These are phyloP conservation scores for Amphibolis antarctica DNA, from an alignment of 106 monocot species.

Conservation along the genomic window DNA sequence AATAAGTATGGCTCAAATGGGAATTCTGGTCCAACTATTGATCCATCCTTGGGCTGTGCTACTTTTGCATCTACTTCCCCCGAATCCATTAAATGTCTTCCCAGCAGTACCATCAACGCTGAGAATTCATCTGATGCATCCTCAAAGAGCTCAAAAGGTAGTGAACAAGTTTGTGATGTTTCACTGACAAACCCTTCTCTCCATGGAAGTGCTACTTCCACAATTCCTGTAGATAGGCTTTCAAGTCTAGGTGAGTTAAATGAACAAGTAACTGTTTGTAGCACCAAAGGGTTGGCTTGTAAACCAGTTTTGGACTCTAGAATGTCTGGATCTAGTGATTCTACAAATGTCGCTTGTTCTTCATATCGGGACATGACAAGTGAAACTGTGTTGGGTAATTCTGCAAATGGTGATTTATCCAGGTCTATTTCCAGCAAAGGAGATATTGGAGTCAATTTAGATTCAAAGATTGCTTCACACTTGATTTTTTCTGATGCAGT, in stretches of 20 bases:
- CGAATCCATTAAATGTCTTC: background rate
- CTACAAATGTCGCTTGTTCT: background rate
- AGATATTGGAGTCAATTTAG: background rate
- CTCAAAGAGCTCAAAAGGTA: background rate
- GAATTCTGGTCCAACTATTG: constrained; percentile 14
- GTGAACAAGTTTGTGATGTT: constrained; percentile 5
- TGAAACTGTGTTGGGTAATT: background rate
- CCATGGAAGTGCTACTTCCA: constrained; percentile 1
- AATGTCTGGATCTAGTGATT: background rate
- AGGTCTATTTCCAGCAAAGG: background rate
- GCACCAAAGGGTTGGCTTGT: constrained; percentile 5
- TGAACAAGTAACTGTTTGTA: constrained; percentile 8
- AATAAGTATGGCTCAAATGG: constrained; percentile 20
- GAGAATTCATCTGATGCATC: constrained; percentile 12
- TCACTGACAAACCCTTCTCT: constrained; percentile 5
- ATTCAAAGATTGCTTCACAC: background rate
- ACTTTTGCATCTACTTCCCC: constrained; percentile 1
- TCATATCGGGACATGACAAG: background rate
- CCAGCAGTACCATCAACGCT: background rate
- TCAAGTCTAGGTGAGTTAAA: constrained; percentile 13
- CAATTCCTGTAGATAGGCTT: constrained; percentile 7
- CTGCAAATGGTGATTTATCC: background rate
- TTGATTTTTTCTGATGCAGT: background rate
- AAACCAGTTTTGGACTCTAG: background rate
- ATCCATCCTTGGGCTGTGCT: background rate